Percentiles rank a stretch among this genome's conserved stretches.
phyloP scores from a whole-genome alignment of 495 filamentous ascomycete species.

The Podospora comata region DNA sequence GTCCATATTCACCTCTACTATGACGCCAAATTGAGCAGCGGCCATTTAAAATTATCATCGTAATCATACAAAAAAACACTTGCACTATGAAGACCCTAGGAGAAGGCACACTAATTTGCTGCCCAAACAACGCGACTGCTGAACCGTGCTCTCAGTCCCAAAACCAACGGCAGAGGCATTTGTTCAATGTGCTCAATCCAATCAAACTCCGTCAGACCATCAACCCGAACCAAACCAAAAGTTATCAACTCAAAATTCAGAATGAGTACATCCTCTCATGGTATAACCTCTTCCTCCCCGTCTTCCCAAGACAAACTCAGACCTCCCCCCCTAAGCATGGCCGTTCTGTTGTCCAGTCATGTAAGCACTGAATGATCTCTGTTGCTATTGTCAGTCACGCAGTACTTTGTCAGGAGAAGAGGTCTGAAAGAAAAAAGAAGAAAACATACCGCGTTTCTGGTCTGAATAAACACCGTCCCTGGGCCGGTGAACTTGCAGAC shows the following conservation, averaged over 20 bases:
- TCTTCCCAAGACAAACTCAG: neutral
- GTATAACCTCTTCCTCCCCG: neutral
- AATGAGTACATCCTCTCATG: neutral
- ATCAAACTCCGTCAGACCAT: neutral
- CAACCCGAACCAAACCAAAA: neutral
- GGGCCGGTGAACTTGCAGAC: slow-evolving; percentile 94
- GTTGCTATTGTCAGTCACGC: slow-evolving; percentile 16
- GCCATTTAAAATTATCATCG: no score
- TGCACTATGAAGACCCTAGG: no score
- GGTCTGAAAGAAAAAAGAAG: neutral
- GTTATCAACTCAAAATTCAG: neutral
- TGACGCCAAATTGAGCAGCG: no score
- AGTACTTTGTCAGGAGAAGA: neutral
- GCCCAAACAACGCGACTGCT: no score
- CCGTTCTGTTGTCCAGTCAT: slow-evolving; percentile 41
- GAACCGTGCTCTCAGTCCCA: no score
- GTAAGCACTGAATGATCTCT: slow-evolving; percentile 47
- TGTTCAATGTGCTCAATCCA: neutral
- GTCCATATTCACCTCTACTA: no score
- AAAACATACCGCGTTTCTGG: slow-evolving; percentile 70
- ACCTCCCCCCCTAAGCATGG: slow-evolving; percentile 11
- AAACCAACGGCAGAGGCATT: no score
- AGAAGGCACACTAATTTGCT: no score
- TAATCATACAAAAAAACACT: no score
- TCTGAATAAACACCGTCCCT: slow-evolving; percentile 91